Base-by-base conservation (phyloP, 1,284 basidiomycete species). In the Cutaneotrichosporon sp. region DNA sequence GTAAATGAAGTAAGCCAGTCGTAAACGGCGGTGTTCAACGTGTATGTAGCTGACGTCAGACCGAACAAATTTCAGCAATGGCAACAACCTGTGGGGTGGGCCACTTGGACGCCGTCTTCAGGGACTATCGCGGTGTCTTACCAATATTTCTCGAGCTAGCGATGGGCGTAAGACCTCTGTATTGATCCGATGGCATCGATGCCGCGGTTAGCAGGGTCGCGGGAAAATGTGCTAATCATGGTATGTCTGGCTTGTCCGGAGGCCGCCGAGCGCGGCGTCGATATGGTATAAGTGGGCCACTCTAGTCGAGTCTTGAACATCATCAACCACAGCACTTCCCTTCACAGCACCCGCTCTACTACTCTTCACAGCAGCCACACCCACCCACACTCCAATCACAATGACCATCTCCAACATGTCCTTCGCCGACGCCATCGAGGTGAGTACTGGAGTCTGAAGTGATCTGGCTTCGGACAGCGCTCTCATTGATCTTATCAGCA, bases 341-440 rank as follows among this genome's bases (percentile, higher is more conserved):
- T 30, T 50, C 49, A 36, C 1, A 31, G 30, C 26, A 14, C 22
- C 32, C 63, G 34, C 32, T 49, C 34, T 11, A 22, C 52, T 9
- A 6, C 36, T 56, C 14, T 13, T 2, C n/a, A 4, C 34, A 40
- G 42, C 60, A 14, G 3, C n/a, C 47, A 11, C 18, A 34, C 34
- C 32, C 47, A 51, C 10, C 59, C 21, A n/a, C 50, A 40, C 58
- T 9, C 47, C 51, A 10, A 11, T 50, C 47, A 63, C 31, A 30
- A 65, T 65, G 61, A 61, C 64, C 16, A 32, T 56, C 49, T 26
- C 62, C 14, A 69, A 71, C 30, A 66, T 65, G 49, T 58, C 69
- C 49, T 77, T 76, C 72, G 70, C 74, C 69, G 63, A 75, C 57
- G 76, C 76, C 50, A 70, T 77, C 67, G 72, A 74, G 72, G 76